Evolutionary conservation across 345 rosid genomes (phyloP), one percentile per base, ranked within the genome.

Genomic region (Hevea brasiliensis): DNA sequence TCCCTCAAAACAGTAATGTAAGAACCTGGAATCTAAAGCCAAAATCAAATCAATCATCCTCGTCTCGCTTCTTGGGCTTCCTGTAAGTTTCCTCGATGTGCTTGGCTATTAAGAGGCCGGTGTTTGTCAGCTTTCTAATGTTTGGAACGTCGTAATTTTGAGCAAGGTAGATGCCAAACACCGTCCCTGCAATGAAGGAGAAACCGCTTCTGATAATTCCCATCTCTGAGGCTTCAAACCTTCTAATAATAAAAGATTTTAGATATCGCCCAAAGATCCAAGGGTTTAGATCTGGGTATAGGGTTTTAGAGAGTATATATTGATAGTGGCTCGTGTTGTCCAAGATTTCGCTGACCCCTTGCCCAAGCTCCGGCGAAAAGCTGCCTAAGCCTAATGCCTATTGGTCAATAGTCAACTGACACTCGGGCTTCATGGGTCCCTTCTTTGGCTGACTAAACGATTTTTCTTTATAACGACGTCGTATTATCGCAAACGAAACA

Each of bases 111-210:
- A 85, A 17, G 47, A 81, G 44, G 20, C 82, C 87, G 8, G 89
- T 85, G 72, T 45, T 60, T 0, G 87, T 66, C 27, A 90, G 79
- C 87, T 81, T 86, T 84, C 66, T 82, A 23, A 89, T 56, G 75
- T 84, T 83, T 0, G 94, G 97, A 14, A 89, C 89, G 80, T 77
- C 71, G 88, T 87, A 87, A 84, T 88, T 92, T 72, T 92, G 91
- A 24, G 91, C 92, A 0, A 84, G 23, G 79, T 85, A 88, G 61
- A 87, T 76, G 3, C 94, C 94, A 48, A 82, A 80, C 45, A 75
- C 74, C 15, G 94, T 78, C 26, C 91, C 90, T 12, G 60, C 10
- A 61, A 81, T 69, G 83, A 90, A 83, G 53, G 80, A 77, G 78
- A 89, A 84, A 67, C 80, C 69, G 80, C 84, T 83, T 73, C 79